Evolutionary conservation across 768 basidiomycete species (phyloP).

Genomic region (Mycena haematopus): DNA sequence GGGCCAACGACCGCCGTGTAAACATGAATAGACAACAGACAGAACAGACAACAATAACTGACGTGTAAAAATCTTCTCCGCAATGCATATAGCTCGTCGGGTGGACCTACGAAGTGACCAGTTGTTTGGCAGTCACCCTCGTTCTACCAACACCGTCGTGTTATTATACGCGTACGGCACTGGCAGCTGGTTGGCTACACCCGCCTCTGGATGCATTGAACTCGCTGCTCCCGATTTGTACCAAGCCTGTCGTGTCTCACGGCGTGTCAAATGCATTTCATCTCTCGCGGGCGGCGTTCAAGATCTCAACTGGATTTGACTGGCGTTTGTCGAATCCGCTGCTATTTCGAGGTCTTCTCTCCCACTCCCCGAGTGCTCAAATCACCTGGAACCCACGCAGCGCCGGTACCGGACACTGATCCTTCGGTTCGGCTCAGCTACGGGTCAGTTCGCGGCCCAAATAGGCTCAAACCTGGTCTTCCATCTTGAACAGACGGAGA

Average conservation of each 20-base stretch:
- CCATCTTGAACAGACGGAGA: background rate
- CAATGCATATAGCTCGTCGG: background rate
- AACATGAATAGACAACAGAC: background rate
- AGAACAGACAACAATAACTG: background rate
- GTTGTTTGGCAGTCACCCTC: too few relatives aligned
- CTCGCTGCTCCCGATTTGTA: background rate
- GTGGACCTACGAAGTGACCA: too few relatives aligned
- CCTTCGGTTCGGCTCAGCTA: background rate
- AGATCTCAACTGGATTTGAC: background rate
- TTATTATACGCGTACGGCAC: too few relatives aligned
- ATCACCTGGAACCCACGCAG: background rate
- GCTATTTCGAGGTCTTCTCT: constrained; percentile 1
- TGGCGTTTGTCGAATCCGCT: background rate
- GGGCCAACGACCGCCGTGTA: background rate
- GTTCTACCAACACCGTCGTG: too few relatives aligned
- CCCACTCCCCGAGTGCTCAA: background rate
- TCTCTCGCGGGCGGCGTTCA: background rate
- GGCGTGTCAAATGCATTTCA: background rate
- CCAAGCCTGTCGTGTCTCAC: background rate
- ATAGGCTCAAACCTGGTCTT: background rate
- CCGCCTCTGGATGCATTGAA: background rate
- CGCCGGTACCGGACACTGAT: too few relatives aligned
- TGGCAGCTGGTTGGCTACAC: too few relatives aligned
- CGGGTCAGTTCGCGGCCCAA: background rate
- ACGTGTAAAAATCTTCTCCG: background rate